Evolutionary conservation across 495 filamentous ascomycete species (phyloP).

Genomic region (Acidiella bohemica): DNA sequence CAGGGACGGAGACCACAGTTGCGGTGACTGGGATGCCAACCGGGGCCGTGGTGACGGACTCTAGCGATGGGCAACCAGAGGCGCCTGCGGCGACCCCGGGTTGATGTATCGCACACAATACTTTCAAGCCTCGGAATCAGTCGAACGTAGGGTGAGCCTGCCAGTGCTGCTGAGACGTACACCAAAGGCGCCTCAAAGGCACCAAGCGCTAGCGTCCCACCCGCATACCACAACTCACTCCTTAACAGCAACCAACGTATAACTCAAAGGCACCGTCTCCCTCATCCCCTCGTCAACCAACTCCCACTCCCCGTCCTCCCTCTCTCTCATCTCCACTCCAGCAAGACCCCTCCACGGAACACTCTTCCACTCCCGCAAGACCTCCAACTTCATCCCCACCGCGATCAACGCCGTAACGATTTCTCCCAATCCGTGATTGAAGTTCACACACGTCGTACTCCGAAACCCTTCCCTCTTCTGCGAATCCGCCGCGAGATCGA

Average conservation of each 20-base stretch:
- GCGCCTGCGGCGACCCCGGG: too few species aligned
- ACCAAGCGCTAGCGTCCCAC: too few species aligned
- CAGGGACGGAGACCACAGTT: too few species aligned
- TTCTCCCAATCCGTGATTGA: conserved; percentile 6
- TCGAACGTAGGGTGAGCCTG: too few species aligned
- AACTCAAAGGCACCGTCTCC: neutral
- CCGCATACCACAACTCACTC: too few species aligned
- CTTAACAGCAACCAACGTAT: conserved; percentile 4
- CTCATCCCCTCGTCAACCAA: neutral
- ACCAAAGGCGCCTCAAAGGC: too few species aligned
- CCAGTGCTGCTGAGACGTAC: too few species aligned
- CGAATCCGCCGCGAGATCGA: neutral
- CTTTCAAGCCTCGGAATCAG: too few species aligned
- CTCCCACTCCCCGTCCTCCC: neutral
- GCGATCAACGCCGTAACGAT: conserved; percentile 4
- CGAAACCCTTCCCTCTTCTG: neutral
- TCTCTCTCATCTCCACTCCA: conserved; percentile 3
- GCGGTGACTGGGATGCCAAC: too few species aligned
- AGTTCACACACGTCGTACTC: neutral
- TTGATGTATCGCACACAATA: too few species aligned
- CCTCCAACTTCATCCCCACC: neutral
- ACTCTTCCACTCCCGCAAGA: conserved; percentile 1
- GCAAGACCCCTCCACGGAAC: conserved; percentile 5
- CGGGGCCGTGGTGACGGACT: too few species aligned
- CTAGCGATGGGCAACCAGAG: too few species aligned